These are phyloP conservation scores for Tubosaeta sp. DNA, from an alignment of 768 basidiomycete genomes.

Conservation along the genomic window DNA sequence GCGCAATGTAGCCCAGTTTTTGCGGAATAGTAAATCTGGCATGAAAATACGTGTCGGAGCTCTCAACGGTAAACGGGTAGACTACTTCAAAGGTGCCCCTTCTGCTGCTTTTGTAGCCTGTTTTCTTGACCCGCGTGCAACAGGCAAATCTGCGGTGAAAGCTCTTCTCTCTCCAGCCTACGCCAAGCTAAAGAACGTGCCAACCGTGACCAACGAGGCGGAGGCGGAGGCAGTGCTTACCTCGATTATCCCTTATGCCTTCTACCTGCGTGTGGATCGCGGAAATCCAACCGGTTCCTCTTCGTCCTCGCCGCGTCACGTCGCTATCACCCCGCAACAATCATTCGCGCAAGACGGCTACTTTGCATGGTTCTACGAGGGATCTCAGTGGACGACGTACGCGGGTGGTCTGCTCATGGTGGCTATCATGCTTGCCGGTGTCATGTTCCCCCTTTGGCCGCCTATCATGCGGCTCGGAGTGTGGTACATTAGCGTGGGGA, in stretches of 20 bases:
- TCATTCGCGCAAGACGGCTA: constrained; percentile 75
- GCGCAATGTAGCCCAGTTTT: constrained; percentile 78
- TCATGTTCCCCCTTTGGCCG: constrained; percentile 99
- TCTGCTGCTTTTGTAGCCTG: background rate
- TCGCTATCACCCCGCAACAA: constrained; percentile 70
- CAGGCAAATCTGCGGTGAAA: constrained; percentile 91
- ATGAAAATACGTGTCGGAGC: constrained; percentile 89
- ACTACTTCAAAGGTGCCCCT: constrained; percentile 93
- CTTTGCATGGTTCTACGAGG: constrained; percentile 97
- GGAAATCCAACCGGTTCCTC: constrained; percentile 49
- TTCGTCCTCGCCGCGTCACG: constrained; percentile 69
- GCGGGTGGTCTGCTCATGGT: constrained; percentile 91
- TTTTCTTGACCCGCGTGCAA: background rate
- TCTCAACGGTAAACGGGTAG: constrained; percentile 88
- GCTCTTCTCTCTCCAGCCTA: constrained; percentile 92
- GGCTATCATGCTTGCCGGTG: constrained; percentile 86
- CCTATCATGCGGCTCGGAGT: constrained; percentile 88
- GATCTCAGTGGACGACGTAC: constrained; percentile 90
- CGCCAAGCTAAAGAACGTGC: constrained; percentile 77
- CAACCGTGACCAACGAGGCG: constrained; percentile 65
- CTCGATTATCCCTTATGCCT: constrained; percentile 75
- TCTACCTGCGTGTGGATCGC: constrained; percentile 89
- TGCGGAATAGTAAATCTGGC: constrained; percentile 81
- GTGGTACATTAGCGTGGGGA: constrained; percentile 88
- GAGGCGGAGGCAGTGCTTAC: constrained; percentile 69